A percentile compares a stretch with the other conserved stretches of the same genome.
phyloP scores from a whole-genome alignment of 345 rosid genomes.

The Excoecaria cochinchinensis region DNA sequence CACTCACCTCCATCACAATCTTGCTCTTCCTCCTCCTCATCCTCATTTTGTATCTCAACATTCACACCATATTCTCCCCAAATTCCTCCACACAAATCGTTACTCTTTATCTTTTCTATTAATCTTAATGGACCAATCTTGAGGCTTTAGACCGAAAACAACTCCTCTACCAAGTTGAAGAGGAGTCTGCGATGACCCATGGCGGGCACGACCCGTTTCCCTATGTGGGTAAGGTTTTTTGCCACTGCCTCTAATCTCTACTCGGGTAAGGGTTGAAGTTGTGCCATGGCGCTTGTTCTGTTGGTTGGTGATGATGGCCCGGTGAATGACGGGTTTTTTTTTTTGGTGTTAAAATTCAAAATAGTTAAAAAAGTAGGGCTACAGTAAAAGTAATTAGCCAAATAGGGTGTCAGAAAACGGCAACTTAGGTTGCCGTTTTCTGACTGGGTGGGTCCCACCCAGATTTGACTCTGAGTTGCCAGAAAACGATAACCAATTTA shows the following conservation, averaged over 20 bases:
- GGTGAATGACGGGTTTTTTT: conserved; percentile 78
- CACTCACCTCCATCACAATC: no score
- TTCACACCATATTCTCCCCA: conserved; percentile 62
- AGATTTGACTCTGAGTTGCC: no score
- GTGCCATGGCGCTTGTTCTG: conserved; percentile 91
- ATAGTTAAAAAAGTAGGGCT: no score
- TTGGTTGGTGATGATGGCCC: conserved; percentile 67
- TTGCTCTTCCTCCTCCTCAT: no score
- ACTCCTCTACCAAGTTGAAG: conserved; percentile 90
- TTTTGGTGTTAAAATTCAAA: no score
- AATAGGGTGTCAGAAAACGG: no score
- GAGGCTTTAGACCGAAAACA: conserved; percentile 75
- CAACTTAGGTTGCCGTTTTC: no score
- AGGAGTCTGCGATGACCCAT: conserved; percentile 69
- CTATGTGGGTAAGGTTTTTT: conserved; percentile 78
- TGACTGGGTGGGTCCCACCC: no score
- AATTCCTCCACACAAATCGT: conserved; percentile 76
- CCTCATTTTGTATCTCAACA: no score
- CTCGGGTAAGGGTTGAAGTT: conserved; percentile 80
- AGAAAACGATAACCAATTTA: no score
- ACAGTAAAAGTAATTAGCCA: no score
- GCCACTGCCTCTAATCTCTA: conserved; percentile 91
- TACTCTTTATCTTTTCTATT: conserved; percentile 72
- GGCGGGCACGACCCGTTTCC: conserved; percentile 83
- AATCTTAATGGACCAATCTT: conserved; percentile 88